phyloP scores from a whole-genome alignment of 441 rosid species.

The Erodium texanum region DNA sequence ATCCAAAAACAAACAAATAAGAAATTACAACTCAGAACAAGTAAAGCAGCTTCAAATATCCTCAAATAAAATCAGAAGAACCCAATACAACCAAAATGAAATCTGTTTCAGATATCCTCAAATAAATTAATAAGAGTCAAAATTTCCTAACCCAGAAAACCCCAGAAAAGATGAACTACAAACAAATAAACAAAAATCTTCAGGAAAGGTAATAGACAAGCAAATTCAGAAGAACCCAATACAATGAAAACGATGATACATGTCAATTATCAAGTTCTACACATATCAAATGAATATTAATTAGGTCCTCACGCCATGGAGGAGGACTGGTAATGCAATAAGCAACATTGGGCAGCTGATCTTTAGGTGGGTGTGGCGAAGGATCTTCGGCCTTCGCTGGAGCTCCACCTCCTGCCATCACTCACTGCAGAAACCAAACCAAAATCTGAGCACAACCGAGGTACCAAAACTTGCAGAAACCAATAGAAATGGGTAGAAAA shows the following conservation, averaged over 20 bases:
- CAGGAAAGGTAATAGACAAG: neutral
- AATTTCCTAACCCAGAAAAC: constrained; percentile 7
- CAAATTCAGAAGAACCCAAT: constrained; percentile 8
- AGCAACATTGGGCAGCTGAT: constrained; percentile 71
- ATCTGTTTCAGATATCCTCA: too few relatives aligned
- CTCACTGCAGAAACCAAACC: constrained; percentile 22
- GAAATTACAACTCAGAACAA: neutral
- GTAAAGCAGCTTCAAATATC: constrained; percentile 17
- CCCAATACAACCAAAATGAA: too few relatives aligned
- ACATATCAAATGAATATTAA: constrained; percentile 4
- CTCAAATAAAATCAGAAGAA: too few relatives aligned
- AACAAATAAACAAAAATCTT: too few relatives aligned
- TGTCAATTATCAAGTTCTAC: too few relatives aligned
- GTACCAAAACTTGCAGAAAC: constrained; percentile 31
- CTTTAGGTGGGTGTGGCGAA: constrained; percentile 72
- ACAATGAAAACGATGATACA: too few relatives aligned
- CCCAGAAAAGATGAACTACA: constrained; percentile 6
- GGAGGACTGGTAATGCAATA: constrained; percentile 93
- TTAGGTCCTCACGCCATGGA: constrained; percentile 90
- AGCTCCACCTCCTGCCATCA: constrained; percentile 76
- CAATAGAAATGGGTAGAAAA: constrained; percentile 15
- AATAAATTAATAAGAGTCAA: constrained; percentile 25
- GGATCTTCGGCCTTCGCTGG: constrained; percentile 66
- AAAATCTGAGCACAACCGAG: constrained; percentile 39
- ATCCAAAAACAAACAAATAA: constrained; percentile 12